Base-by-base conservation (phyloP, 2,329 filamentous ascomycete genomes). In the Verticillium albo-atrum region DNA sequence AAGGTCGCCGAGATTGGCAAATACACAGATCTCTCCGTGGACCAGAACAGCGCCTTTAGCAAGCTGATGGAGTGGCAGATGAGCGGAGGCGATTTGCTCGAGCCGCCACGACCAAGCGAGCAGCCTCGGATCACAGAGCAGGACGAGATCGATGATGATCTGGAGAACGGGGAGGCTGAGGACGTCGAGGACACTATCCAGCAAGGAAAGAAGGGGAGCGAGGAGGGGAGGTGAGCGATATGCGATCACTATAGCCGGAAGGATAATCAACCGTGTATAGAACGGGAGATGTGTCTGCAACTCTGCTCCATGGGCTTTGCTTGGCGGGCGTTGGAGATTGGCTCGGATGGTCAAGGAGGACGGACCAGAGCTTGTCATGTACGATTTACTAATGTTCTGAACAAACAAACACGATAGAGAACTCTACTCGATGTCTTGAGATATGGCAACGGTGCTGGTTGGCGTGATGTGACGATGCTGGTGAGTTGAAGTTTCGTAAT, bases 61-160 rank as follows among this genome's bases (percentile, higher is more conserved):
- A 95, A 90, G 76, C 80, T 99, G 57, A 99, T 99, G 95, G 94
- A 98, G 75, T 98, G 93, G 93, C 95, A 99, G 77, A 90, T 98
- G 86, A 95, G 84, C 67, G 94, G 93, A 14, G 89, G 90, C 9
- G 92, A 96, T 59, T 69, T 80, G 9, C 73, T 79, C 0, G 72
- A 80, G 4, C 20, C 56, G 42, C n/a, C 20, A 7, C 59, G 61
- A 4, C 42, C 58, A 7, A 52, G 51, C 30, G 76, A 78, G 34
- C 70, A 62, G 54, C 72, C 73, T 4, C 73, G 78, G 60, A 77
- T 84, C 50, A 79, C 78, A 0, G 81, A 85, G 68, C 72, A 68
- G 4, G 82, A 85, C 68, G 79, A 80, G 66, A 77, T 83, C 26
- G 79, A 82, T 66, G 76, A 79, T 60, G 78, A 81, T 26, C 68